phyloP scores from a whole-genome alignment of 768 basidiomycete genomes.

The Brasilioporus rufonigricans region DNA sequence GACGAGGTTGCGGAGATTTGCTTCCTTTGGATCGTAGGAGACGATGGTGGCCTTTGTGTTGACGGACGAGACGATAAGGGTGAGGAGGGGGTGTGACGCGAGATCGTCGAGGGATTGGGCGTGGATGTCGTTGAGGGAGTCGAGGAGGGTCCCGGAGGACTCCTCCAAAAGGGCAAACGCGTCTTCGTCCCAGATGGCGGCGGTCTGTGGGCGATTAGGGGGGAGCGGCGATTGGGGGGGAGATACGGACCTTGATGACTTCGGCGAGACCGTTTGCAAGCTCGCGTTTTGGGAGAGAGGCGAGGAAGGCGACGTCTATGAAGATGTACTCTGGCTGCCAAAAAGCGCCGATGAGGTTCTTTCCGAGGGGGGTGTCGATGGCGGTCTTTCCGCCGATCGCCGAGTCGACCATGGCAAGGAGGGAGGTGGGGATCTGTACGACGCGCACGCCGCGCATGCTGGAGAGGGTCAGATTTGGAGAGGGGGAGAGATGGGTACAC shows the following conservation, averaged over 20 bases:
- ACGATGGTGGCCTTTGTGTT: slow-evolving; percentile 97
- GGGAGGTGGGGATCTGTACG: slow-evolving; percentile 93
- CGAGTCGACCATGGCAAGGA: slow-evolving; percentile 98
- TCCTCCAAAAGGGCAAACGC: slow-evolving; percentile 91
- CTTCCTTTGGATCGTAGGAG: slow-evolving; percentile 94
- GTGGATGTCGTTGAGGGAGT: slow-evolving; percentile 65
- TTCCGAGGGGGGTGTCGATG: slow-evolving; percentile 97
- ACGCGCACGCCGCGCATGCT: slow-evolving; percentile 98
- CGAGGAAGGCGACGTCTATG: slow-evolving; percentile 94
- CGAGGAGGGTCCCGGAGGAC: slow-evolving; percentile 77
- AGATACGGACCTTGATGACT: slow-evolving; percentile 78
- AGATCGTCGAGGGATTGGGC: slow-evolving; percentile 61
- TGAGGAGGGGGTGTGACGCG: slow-evolving; percentile 83
- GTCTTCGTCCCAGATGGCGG: slow-evolving; percentile 95
- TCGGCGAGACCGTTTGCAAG: slow-evolving; percentile 99
- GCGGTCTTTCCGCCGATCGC: slow-evolving; percentile 98
- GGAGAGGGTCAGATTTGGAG: slow-evolving; percentile 2
- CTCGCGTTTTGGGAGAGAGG: slow-evolving; percentile 87
- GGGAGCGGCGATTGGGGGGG: background rate
- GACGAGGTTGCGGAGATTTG: slow-evolving; percentile 95
- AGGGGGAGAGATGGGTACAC: slow-evolving; percentile 25
- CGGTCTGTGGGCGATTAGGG: slow-evolving; percentile 59
- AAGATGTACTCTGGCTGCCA: slow-evolving; percentile 98
- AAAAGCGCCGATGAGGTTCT: slow-evolving; percentile 98
- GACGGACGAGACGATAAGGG: slow-evolving; percentile 90